Percentiles rank a stretch among this genome's conserved stretches.
Evolutionary conservation across 441 rosid genomes (phyloP).

Genomic region (Monsonia emarginata): DNA sequence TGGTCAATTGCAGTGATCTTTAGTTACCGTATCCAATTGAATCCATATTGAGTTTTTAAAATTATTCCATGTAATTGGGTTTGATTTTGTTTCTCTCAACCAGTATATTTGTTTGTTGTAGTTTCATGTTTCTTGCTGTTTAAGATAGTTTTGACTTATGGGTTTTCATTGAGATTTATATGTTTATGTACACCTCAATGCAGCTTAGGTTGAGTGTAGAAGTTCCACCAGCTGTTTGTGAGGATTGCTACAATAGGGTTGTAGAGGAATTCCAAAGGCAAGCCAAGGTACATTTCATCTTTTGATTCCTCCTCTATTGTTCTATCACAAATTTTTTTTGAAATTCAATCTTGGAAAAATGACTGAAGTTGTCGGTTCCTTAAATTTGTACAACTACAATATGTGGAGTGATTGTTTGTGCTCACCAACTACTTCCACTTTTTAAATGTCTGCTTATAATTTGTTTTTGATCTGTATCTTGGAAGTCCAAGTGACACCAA

Average conservation of each 20-base stretch:
- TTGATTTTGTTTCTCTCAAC: neutral
- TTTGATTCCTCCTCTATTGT: too few species aligned
- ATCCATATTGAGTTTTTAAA: neutral
- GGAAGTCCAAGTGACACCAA: too few species aligned
- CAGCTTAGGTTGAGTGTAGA: constrained; percentile 66
- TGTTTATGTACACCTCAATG: constrained; percentile 3
- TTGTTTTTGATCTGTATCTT: too few species aligned
- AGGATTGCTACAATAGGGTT: constrained; percentile 68
- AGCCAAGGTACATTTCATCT: constrained; percentile 42
- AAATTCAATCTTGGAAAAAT: too few species aligned
- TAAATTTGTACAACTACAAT: too few species aligned
- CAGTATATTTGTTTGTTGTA: neutral
- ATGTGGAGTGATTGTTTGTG: too few species aligned
- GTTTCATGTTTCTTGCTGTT: neutral
- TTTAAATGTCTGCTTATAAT: too few species aligned
- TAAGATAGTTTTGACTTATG: neutral
- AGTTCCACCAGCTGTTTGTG: constrained; percentile 61
- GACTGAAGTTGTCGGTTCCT: neutral
- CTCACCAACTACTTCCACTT: too few species aligned
- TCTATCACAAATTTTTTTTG: neutral
- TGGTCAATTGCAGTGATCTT: neutral
- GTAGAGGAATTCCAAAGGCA: constrained; percentile 55
- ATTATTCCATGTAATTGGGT: neutral
- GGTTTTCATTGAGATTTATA: neutral
- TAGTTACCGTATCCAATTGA: neutral